Base-by-base conservation (phyloP, 2,329 filamentous ascomycete species). In the Hypocreales sp. region DNA sequence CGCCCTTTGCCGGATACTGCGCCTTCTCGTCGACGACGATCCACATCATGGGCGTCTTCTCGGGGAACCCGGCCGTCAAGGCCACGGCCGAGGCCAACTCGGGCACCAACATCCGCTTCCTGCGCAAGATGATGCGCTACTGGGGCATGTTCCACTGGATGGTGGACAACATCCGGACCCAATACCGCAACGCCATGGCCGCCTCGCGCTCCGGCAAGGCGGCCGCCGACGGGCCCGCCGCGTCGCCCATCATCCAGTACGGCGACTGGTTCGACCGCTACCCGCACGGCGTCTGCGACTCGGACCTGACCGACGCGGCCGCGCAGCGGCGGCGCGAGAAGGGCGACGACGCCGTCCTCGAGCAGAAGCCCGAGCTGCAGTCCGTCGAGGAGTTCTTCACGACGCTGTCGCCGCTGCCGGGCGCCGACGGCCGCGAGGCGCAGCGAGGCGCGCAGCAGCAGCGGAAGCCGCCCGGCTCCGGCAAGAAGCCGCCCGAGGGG, bases 121-220 rank as follows among this genome's bases (percentile, higher is more conserved):
- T 98, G 24, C 78, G 79, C 29, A 90, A 82, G 52, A 92, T 95
- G 81, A 94, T 93, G 60, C 81, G 81, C 33, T 86, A 90, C 44
- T 98, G 90, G 90, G 90, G 87, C 33, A 92, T 94, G 79, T 94
- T 95, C 46, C 82, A 93, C 47, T 94, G 84, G 56, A 86, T 95
- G 68, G 78, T 83, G 1, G 86, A 95, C 47, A 90, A 87, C 42
- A 65, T 94, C 20, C 84, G 90, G 33, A 79, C 87, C 29, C 73
- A 92, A 34, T 98, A 93, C 47, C 72, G 79, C 27, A 71, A 74
- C 25, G 87, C 84, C 40, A 76, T 84, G 11, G 84, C 94, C 48
- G 77, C 78, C n/a, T 72, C 76, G 17, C 64, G 76, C 28, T 69
- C 72, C 38, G 81, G 80, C 8, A 61, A 61, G n/a, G 51, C 61